A percentile compares a stretch with the other conserved stretches of the same genome.
These are phyloP conservation scores for Rhizophagus sp. DNA, from an alignment of 192 early-diverging fungal species.

Conservation along the genomic window DNA sequence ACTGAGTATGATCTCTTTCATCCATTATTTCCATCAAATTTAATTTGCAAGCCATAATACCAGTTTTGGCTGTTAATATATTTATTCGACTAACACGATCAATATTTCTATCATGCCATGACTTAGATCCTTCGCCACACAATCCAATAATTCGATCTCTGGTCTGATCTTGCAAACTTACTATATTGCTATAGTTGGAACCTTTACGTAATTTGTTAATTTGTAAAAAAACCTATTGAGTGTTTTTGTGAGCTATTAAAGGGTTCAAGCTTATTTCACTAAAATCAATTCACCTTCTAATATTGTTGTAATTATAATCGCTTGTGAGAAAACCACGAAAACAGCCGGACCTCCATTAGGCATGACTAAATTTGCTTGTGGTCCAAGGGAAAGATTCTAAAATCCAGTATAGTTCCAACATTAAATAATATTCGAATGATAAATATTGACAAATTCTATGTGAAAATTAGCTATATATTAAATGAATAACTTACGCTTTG, in stretches of 20 bases:
- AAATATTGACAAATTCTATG: neutral
- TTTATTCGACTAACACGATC: slow-evolving; percentile 3
- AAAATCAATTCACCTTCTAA: slow-evolving; percentile 18
- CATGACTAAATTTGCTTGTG: slow-evolving; percentile 13
- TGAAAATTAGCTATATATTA: neutral
- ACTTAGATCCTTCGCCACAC: slow-evolving; percentile 1
- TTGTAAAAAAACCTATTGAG: neutral
- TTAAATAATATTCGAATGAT: neutral
- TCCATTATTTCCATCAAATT: slow-evolving; percentile 1
- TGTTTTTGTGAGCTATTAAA: neutral
- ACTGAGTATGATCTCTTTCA: neutral
- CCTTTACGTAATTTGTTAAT: neutral
- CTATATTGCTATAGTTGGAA: neutral
- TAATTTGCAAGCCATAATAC: slow-evolving; percentile 26
- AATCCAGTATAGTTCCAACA: neutral
- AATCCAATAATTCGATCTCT: slow-evolving; percentile 28
- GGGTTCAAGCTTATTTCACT: too few relatives aligned
- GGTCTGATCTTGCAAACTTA: slow-evolving; percentile 17
- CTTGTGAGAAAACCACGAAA: slow-evolving; percentile 31
- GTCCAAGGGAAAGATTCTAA: slow-evolving; percentile 7
- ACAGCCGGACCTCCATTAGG: slow-evolving; percentile 31
- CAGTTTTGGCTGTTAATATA: slow-evolving; percentile 24
- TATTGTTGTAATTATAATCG: slow-evolving; percentile 22
- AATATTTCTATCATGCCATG: slow-evolving; percentile 6
- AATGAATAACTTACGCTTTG: slow-evolving; percentile 10